Evolutionary conservation across 306 rosid species (phyloP).

Genomic region (Vicia faba): DNA sequence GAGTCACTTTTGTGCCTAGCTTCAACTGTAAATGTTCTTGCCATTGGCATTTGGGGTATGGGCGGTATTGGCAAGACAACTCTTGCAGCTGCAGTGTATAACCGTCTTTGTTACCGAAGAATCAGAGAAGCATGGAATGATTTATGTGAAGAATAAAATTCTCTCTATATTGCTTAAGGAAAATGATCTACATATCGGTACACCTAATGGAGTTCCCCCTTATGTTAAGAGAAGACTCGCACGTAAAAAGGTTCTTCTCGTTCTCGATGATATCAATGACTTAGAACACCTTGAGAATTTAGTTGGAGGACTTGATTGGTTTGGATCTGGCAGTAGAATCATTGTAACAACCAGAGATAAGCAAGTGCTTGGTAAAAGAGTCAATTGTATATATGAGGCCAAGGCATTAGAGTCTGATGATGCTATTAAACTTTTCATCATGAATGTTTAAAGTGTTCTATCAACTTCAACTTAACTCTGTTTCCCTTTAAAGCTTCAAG

Average conservation of each 20-base stretch:
- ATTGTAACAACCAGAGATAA: conserved; percentile 43
- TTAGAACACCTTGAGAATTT: conserved; percentile 35
- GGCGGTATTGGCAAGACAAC: conserved; percentile 32
- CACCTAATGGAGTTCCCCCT: conserved; percentile 39
- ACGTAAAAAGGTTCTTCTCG: conserved; percentile 36
- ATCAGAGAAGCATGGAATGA: conserved; percentile 33
- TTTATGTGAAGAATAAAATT: conserved; percentile 34
- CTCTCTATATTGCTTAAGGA: conserved; percentile 34
- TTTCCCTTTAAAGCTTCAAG: no score
- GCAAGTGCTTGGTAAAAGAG: conserved; percentile 22
- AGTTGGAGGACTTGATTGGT: conserved; percentile 37
- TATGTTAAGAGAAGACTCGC: conserved; percentile 32
- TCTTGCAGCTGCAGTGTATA: conserved; percentile 28
- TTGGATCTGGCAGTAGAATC: conserved; percentile 45
- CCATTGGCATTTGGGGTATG: conserved; percentile 44
- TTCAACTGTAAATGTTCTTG: conserved; percentile 19
- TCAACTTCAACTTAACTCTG: no score
- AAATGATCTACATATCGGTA: conserved; percentile 32
- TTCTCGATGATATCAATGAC: conserved; percentile 31
- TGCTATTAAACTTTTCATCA: conserved; percentile 16
- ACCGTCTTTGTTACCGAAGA: conserved; percentile 35
- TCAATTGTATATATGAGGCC: conserved; percentile 32
- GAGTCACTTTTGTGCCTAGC: conserved; percentile 27
- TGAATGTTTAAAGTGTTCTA: no score
- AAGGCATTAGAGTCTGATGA: conserved; percentile 15